Percentiles rank a stretch among this genome's conserved stretches.
Evolutionary conservation across 805 yeast species (phyloP).

Genomic region (Millerozyma miso): DNA sequence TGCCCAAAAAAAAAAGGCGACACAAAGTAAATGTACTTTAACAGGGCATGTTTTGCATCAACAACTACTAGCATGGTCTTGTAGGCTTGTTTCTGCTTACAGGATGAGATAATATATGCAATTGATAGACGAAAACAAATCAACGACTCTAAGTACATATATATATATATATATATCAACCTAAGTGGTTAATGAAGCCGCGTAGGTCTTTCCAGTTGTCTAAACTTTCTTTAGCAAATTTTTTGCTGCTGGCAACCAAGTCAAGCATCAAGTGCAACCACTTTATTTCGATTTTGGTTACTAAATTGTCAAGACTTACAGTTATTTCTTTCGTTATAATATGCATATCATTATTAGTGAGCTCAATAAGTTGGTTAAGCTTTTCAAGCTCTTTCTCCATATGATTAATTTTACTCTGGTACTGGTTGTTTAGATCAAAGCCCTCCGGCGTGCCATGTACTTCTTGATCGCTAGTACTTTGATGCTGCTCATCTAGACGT

Average conservation of each 20-base stretch:
- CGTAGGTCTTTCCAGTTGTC: conserved; percentile 32
- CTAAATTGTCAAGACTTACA: conserved; percentile 33
- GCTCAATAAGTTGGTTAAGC: conserved; percentile 44
- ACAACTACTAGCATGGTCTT: no score
- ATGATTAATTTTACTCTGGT: conserved; percentile 27
- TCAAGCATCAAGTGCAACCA: conserved; percentile 37
- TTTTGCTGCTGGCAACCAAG: conserved; percentile 31
- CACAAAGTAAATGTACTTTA: no score
- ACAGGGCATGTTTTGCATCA: no score
- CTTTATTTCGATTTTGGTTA: conserved; percentile 36
- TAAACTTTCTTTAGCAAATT: conserved; percentile 28
- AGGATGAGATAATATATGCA: no score
- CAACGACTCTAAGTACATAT: no score
- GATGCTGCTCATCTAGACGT: conserved; percentile 4
- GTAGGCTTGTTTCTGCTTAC: no score
- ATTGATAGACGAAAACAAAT: no score
- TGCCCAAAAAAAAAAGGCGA: no score
- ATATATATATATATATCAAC: no score
- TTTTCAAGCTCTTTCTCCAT: conserved; percentile 41
- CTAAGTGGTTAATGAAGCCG: conserved; percentile 6
- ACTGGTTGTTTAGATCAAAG: conserved; percentile 12
- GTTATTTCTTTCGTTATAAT: conserved; percentile 42
- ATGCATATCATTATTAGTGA: conserved; percentile 40
- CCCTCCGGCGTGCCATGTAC: neutral
- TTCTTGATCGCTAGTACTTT: neutral